Percentiles rank a stretch among this genome's conserved stretches.
Conservation (phyloP, 805 yeast species). For the Nakazawaea laoshanensis region DNA sequence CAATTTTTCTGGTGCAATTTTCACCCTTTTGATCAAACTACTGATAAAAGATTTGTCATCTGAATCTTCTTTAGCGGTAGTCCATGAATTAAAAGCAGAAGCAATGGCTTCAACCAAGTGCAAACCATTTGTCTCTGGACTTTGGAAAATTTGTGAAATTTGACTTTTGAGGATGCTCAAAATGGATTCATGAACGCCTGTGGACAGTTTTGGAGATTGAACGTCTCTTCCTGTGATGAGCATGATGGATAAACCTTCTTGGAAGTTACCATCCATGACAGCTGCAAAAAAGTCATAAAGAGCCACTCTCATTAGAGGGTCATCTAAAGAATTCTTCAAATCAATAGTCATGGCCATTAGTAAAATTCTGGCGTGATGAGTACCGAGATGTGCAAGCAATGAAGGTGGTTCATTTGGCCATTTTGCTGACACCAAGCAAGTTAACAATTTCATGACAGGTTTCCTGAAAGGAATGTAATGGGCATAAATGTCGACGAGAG, state of each 20-base stretch:
- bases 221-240: constrained; percentile 55
- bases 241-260: constrained; percentile 68
- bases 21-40: constrained; percentile 28
- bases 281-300: constrained; percentile 60
- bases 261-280: constrained; percentile 54
- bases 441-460: constrained; percentile 45
- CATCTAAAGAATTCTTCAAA: constrained; percentile 47
- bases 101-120: constrained; percentile 68
- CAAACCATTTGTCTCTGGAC: constrained; percentile 57
- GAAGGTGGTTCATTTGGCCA: constrained; percentile 67
- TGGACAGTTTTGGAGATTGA: constrained; percentile 2
- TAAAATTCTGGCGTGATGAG: constrained; percentile 49
- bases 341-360: constrained; percentile 54
- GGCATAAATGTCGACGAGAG: constrained; percentile 50
- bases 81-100: constrained; percentile 72
- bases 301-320: constrained; percentile 41
- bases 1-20: constrained; percentile 11
- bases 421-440: constrained; percentile 44
- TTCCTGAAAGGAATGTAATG: constrained; percentile 38
- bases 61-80: constrained; percentile 45
- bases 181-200: constrained; percentile 27
- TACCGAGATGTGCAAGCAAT: constrained; percentile 71
- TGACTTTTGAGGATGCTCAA: constrained; percentile 47
- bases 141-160: constrained; percentile 39
- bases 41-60: constrained; percentile 39